Conservation (phyloP, 139 green algal genomes). For the Auxenochlorella protothecoides region DNA sequence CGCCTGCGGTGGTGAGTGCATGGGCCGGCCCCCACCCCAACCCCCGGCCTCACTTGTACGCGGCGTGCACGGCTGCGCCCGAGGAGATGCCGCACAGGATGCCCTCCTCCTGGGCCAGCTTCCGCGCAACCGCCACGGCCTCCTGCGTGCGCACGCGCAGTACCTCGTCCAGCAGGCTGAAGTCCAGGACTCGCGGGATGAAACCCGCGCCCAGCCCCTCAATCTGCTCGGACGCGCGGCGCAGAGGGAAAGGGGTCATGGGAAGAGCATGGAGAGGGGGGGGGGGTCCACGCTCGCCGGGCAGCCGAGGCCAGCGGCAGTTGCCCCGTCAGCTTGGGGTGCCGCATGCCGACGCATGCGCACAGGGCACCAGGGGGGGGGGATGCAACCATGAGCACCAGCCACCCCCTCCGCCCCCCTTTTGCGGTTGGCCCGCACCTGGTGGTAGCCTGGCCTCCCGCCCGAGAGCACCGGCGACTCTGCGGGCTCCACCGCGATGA, state of each 20-base stretch:
- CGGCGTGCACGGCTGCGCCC: constrained; percentile 70
- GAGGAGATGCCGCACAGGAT: constrained; percentile 88
- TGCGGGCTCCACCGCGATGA: constrained; percentile 90
- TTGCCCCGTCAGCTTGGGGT: too few relatives aligned
- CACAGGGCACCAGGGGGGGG: background rate
- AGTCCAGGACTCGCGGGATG: constrained; percentile 89
- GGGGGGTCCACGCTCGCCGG: too few relatives aligned
- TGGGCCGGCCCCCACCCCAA: background rate
- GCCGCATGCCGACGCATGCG: background rate
- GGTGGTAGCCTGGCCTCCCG: constrained; percentile 88
- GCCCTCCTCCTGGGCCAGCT: constrained; percentile 82
- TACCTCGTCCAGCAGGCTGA: constrained; percentile 76
- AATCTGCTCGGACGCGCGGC: constrained; percentile 8
- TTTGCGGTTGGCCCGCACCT: constrained; percentile 28
- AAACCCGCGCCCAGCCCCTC: constrained; percentile 82
- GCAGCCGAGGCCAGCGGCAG: too few relatives aligned
- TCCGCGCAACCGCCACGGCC: constrained; percentile 73
- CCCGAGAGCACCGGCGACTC: constrained; percentile 88
- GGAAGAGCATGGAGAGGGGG: background rate
- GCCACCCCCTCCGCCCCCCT: too few relatives aligned
- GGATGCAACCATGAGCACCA: too few relatives aligned
- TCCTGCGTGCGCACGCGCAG: constrained; percentile 74
- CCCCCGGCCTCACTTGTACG: constrained; percentile 38
- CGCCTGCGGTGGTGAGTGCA: too few relatives aligned
- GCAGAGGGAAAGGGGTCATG: background rate